Evolutionary conservation across 2,329 filamentous ascomycete species (phyloP), one percentile per base, ranked within the genome.

Genomic region (Cladorrhinum sp.): DNA sequence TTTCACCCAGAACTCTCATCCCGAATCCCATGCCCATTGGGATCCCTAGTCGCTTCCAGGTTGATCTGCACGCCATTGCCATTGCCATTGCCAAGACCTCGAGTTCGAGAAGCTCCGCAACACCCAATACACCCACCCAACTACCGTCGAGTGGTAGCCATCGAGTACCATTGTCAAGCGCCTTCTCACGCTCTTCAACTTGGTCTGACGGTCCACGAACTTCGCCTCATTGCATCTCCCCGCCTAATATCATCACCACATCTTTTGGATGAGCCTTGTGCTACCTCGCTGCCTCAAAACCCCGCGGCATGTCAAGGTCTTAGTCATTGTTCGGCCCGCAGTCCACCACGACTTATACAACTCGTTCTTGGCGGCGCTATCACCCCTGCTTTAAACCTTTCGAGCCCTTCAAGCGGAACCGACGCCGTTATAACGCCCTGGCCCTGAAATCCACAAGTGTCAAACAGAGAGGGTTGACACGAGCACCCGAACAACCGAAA

Each of bases 401-500:
- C 50, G 36, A 55, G 49, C 53, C 50, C 50, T 48, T 45, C 41
- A 49, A 55, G 62, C 59, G 62, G 62, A 54, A 61, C 32, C 58
- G 52, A 50, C 16, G 32, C 55, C 50, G 55, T 57, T 59, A 50
- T 55, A 55, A 62, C 57, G 54, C 53, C 48, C 57, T 58, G 57
- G 53, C 53, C 36, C 53, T 57, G 27, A 61, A 45, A 61, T 50
- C 59, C 59, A 62, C 60, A 50, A 48, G 32, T 51, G 54, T 59
- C 60, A 59, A 57, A 61, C 59, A 50, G 38, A 50, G 38, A 18
- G 22, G 48, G 53, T 23, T 27, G 54, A 55, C 52, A n/a, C 41
- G 41, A 45, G 41, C 18, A 45, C 10, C 41, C 41, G 16, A n/a
- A 18, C 16, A 20, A 10, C 41, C 41, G 41, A 16, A 45, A 45